phyloP scores from a whole-genome alignment of 768 basidiomycete genomes.

The Thelephora ganbajun region DNA sequence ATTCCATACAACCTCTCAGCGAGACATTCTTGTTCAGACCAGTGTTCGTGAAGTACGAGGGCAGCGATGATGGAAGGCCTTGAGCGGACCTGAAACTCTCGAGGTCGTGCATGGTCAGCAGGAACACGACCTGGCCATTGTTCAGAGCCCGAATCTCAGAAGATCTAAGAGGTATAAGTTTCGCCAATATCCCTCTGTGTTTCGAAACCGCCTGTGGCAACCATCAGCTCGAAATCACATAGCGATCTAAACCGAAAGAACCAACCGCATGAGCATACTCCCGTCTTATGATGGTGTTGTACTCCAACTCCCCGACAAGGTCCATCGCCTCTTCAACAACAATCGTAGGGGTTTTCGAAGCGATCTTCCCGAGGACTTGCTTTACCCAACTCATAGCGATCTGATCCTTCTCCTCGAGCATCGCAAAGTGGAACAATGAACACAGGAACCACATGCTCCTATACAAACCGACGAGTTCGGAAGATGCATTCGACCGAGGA shows the following conservation, averaged over 20 bases:
- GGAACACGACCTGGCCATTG: conserved; percentile 74
- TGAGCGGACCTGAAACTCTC: conserved; percentile 75
- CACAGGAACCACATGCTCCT: conserved; percentile 92
- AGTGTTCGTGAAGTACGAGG: conserved; percentile 79
- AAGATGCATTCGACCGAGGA: conserved; percentile 37
- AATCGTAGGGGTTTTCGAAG: conserved; percentile 73
- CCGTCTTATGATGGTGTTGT: conserved; percentile 79
- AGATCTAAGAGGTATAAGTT: conserved; percentile 48
- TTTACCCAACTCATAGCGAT: conserved; percentile 68
- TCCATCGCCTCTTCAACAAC: conserved; percentile 76
- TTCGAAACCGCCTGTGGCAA: conserved; percentile 46
- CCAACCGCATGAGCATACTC: conserved; percentile 70
- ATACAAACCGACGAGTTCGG: conserved; percentile 63
- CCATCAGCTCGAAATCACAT: no score
- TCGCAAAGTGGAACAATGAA: conserved; percentile 63
- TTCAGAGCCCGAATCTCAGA: conserved; percentile 63
- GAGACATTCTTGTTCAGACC: conserved; percentile 61
- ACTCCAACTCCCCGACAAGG: conserved; percentile 80
- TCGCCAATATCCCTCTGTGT: conserved; percentile 50
- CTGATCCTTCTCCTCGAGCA: conserved; percentile 34
- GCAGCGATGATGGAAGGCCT: conserved; percentile 69
- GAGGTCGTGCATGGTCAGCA: conserved; percentile 76
- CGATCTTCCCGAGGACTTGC: conserved; percentile 66
- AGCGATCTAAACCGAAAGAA: not conserved
- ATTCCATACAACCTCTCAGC: conserved; percentile 68